Evolutionary conservation across 73 alveolate genomes (phyloP).

Genomic region (Paramecium sexaurelia): DNA sequence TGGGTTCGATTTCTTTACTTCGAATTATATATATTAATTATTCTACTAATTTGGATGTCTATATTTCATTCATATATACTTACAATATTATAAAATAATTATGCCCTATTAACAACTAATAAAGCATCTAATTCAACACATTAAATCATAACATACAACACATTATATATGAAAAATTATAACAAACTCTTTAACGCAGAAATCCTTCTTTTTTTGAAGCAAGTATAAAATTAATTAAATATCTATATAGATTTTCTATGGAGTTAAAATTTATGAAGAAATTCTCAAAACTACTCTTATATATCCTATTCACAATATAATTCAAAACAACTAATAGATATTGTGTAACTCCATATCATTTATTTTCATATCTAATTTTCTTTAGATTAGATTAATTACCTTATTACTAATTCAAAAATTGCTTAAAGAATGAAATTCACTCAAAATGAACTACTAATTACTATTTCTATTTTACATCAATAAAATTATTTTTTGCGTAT

Average conservation of each 20-base stretch:
- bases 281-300: not conserved
- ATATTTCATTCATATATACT: not conserved
- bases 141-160: not conserved
- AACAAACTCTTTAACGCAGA: not conserved
- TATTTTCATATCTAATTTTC: constrained; percentile 89
- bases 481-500: constrained; percentile 74
- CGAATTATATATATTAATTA: not conserved
- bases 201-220: not conserved
- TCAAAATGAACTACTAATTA: constrained; percentile 93
- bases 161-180: not conserved
- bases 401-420: constrained; percentile 86
- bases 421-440: constrained; percentile 88
- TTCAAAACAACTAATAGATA: constrained; percentile 92
- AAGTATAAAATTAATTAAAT: not conserved
- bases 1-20: not conserved
- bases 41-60: not conserved
- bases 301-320: constrained; percentile 75
- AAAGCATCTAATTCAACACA: not conserved
- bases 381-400: constrained; percentile 94
- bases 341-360: constrained; percentile 88
- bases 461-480: constrained; percentile 90
- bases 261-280: not conserved
- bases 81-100: not conserved
- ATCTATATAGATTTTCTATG: not conserved
- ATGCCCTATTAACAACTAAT: not conserved